A percentile compares a stretch with the other conserved stretches of the same genome.
Evolutionary conservation across 208 protist species (phyloP).

Genomic region (Acanthamoeba royreba): DNA sequence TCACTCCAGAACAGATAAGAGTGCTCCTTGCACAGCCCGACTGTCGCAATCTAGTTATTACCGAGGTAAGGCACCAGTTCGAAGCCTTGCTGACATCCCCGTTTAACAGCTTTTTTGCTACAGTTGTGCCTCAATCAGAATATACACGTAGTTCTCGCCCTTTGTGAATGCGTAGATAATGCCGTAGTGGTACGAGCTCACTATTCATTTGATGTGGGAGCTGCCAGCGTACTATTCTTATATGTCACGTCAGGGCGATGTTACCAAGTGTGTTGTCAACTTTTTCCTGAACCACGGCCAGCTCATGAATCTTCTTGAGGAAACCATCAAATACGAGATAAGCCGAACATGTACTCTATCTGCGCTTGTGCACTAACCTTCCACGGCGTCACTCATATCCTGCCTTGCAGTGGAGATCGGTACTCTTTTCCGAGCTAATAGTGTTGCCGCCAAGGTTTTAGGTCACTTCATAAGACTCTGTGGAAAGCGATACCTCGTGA

Average conservation of each 20-base stretch:
- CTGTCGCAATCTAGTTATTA: neutral
- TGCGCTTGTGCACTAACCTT: neutral
- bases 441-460: neutral
- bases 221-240: too few species aligned
- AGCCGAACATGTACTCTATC: neutral
- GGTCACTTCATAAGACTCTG: constrained; percentile 12
- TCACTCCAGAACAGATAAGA: neutral
- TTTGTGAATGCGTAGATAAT: neutral
- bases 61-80: too few species aligned
- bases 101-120: neutral
- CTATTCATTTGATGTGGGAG: too few species aligned
- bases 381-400: too few species aligned
- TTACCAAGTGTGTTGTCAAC: constrained; percentile 15
- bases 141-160: neutral
- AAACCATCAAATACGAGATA: constrained; percentile 16
- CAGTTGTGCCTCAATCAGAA: neutral
- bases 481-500: neutral
- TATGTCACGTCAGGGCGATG: too few species aligned
- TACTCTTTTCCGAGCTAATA: constrained; percentile 7
- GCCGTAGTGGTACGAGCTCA: neutral
- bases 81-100: too few species aligned
- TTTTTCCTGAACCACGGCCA: constrained; percentile 4
- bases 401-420: constrained; percentile 3
- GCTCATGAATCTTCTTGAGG: neutral
- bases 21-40: neutral